Base-by-base conservation (phyloP, 306 rosid species). In the cucumber (Cucumis sativus) region DNA sequence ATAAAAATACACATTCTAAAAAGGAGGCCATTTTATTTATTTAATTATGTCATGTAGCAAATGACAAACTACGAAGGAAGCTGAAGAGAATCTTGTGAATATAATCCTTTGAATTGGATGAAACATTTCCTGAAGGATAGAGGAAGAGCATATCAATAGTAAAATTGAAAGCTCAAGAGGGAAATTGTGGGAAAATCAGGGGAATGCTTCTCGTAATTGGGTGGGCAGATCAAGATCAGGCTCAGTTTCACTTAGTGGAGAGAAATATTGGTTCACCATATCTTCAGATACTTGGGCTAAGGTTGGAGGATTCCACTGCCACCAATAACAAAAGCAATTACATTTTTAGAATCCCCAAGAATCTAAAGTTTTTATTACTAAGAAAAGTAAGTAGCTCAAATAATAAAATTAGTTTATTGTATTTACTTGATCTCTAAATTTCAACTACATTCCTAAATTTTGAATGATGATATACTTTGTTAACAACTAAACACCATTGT, bases 271-370 rank as follows among this genome's bases (percentile, higher is more conserved):
- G 76, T 85, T 90, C 80, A 94, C 96, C 98, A 92, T 88, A 75
- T 92, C 97, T 79, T 79, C 56, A 55, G 95, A 86, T 58, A 94
- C 96, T 84, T 81, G 86, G 49, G 89, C 96, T 81, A 94, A 78
- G 23, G 82, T 92, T n/a, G 97, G 96, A 83, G 98, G 98, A 86
- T 94, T 87, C 98, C 98, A 91, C 96, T 92, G 96, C 81, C 35
- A 47, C 13, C 52, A 45, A 37, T n/a, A 68, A 68, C 58, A 70
- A 70, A 69, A 45, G 18, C 37, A 70, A 70, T 85, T 60, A 76
- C 77, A 51, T 57, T 82, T 72, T 17, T 5, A 68, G 69, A 20
- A 39, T 68, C 43, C 64, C 39, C 54, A 49, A 49, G 5, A 49
- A 12, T 49, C 17, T 41, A 41, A 41, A 41, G 47, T 41, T 41